phyloP scores from a whole-genome alignment of 805 yeast species.

The Metschnikowia santaceciliae region DNA sequence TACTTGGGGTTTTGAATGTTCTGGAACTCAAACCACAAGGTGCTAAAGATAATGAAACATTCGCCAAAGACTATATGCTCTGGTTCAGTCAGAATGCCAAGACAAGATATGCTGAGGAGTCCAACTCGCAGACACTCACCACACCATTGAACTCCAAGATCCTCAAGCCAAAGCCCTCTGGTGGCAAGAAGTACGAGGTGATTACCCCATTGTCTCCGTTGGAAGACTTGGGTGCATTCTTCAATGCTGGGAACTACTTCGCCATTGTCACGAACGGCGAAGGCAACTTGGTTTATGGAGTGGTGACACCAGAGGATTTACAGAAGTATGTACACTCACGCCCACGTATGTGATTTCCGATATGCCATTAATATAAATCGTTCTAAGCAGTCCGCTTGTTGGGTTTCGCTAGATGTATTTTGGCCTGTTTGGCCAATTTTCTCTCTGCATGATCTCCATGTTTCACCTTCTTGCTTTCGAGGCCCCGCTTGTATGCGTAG shows the following conservation, averaged over 20 bases:
- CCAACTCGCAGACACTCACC: conserved; percentile 5
- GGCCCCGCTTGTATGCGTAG: conserved; percentile 64
- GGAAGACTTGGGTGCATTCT: conserved; percentile 50
- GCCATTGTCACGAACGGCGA: conserved; percentile 55
- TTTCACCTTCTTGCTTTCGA: conserved; percentile 42
- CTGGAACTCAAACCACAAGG: conserved; percentile 29
- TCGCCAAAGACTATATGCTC: conserved; percentile 33
- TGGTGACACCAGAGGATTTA: conserved; percentile 43
- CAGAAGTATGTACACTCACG: conserved; percentile 21
- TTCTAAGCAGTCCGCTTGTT: neutral
- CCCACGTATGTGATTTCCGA: conserved; percentile 13
- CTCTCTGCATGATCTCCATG: conserved; percentile 85
- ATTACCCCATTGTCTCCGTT: conserved; percentile 54
- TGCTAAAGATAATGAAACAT: conserved; percentile 11
- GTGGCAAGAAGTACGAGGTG: conserved; percentile 34
- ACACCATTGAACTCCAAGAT: conserved; percentile 31
- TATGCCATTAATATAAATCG: neutral
- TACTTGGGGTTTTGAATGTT: conserved; percentile 48
- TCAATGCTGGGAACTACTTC: conserved; percentile 46
- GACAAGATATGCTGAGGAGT: conserved; percentile 28
- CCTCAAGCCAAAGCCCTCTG: conserved; percentile 27
- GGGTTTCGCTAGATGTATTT: conserved; percentile 27
- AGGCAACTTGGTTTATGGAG: conserved; percentile 53
- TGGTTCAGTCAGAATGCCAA: conserved; percentile 41
- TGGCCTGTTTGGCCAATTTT: conserved; percentile 60